Conservation (phyloP, 768 basidiomycete genomes). For the Leccinum subtestaceum region DNA sequence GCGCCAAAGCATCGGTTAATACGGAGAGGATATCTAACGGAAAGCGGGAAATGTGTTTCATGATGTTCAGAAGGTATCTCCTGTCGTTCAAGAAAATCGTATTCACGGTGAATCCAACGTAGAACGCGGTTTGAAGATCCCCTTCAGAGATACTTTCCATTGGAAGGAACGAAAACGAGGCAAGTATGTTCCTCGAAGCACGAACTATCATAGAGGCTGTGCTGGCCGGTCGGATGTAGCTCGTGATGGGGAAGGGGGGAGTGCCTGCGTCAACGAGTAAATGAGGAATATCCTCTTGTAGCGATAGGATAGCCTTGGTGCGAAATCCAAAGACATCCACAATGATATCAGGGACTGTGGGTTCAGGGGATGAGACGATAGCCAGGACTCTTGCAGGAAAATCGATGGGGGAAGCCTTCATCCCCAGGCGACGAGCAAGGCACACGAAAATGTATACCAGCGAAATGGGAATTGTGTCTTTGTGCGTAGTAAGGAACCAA, state of each 20-base stretch:
- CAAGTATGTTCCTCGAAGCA: slow-evolving; percentile 39
- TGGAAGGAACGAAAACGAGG: slow-evolving; percentile 28
- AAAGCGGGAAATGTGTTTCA: slow-evolving; percentile 33
- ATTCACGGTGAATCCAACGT: slow-evolving; percentile 38
- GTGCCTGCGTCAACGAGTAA: slow-evolving; percentile 30
- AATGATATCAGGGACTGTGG: slow-evolving; percentile 36
- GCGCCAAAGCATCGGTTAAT: slow-evolving; percentile 37
- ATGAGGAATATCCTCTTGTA: slow-evolving; percentile 35
- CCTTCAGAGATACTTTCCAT: slow-evolving; percentile 28
- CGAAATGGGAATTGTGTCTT: slow-evolving; percentile 55
- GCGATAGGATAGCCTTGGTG: slow-evolving; percentile 32
- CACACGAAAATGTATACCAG: slow-evolving; percentile 57
- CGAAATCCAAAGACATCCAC: slow-evolving; percentile 49
- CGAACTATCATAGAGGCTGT: slow-evolving; percentile 39
- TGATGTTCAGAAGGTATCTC: slow-evolving; percentile 32
- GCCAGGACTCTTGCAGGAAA: slow-evolving; percentile 57
- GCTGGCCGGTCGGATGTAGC: slow-evolving; percentile 29
- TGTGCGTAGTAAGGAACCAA: slow-evolving; percentile 48
- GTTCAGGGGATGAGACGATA: slow-evolving; percentile 41
- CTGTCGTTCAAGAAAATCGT: slow-evolving; percentile 36
- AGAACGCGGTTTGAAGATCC: slow-evolving; percentile 35
- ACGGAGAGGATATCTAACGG: slow-evolving; percentile 46
- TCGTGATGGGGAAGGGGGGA: slow-evolving; percentile 13
- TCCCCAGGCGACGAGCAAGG: slow-evolving; percentile 48
- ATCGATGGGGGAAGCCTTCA: slow-evolving; percentile 51